Percentiles rank a stretch among this genome's conserved stretches.
These are phyloP conservation scores for Phytophthora pistaciae DNA, from an alignment of 352 stramenopile species.

Conservation along the genomic window DNA sequence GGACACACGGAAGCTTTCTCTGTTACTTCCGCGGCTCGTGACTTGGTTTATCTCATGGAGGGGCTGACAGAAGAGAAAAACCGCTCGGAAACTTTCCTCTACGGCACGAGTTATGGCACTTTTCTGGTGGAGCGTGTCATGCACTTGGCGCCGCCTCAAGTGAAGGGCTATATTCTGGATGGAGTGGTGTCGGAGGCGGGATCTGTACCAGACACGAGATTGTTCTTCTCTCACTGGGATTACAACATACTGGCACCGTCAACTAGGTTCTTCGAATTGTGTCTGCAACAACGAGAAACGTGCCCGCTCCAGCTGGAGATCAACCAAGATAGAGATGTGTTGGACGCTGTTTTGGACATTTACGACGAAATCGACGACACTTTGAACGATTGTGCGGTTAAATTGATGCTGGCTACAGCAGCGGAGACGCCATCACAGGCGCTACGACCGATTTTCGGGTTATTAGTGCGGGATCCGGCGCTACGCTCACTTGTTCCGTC, in stretches of 20 bases:
- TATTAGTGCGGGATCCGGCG: conserved; percentile 40
- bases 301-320: conserved; percentile 38
- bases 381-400: conserved; percentile 25
- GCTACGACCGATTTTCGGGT: conserved; percentile 44
- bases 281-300: conserved; percentile 15
- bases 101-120: conserved; percentile 68
- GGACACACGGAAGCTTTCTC: conserved; percentile 42
- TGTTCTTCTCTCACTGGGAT: conserved; percentile 49
- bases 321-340: conserved; percentile 16
- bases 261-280: conserved; percentile 38
- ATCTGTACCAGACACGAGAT: conserved; percentile 14
- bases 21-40: conserved; percentile 55
- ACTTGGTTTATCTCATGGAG: conserved; percentile 37
- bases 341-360: conserved; percentile 38
- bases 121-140: conserved; percentile 63
- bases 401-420: conserved; percentile 14
- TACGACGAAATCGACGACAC: conserved; percentile 46
- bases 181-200: conserved; percentile 46
- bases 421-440: conserved; percentile 17
- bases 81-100: conserved; percentile 46
- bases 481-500: conserved; percentile 40
- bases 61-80: conserved; percentile 21
- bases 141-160: conserved; percentile 43
- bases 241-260: conserved; percentile 36
- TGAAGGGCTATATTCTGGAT: conserved; percentile 66